Conservation (phyloP, 106 monocot species). For the Dactylorhiza incarnata region DNA sequence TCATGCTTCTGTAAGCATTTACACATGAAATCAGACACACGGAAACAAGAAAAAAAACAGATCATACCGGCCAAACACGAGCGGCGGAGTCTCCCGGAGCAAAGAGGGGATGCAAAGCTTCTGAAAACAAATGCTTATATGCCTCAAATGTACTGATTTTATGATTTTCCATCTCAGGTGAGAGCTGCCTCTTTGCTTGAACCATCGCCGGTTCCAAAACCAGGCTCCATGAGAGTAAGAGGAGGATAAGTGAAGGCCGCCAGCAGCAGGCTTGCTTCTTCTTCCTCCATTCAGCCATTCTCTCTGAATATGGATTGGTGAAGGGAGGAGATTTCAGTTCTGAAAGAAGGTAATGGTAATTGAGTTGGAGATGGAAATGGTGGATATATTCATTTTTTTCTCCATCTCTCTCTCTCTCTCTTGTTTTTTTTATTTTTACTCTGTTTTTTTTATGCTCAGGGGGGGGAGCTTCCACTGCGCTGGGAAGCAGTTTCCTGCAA, state of each 20-base stretch:
- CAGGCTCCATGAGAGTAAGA: conserved; percentile 14
- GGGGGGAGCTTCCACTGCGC: background rate
- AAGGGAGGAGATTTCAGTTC: background rate
- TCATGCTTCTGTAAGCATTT: background rate
- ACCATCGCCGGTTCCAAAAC: background rate
- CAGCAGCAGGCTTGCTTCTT: background rate
- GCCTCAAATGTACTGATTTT: background rate
- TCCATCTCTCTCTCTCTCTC: background rate
- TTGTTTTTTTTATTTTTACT: background rate
- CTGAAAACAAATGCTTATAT: conserved; percentile 3
- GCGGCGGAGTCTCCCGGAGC: conserved; percentile 19
- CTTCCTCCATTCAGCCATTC: conserved; percentile 9
- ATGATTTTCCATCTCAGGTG: background rate
- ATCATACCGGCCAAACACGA: conserved; percentile 39
- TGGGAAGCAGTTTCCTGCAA: conserved; percentile 7
- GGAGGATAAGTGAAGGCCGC: conserved; percentile 7
- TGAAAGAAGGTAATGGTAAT: background rate
- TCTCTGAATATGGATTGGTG: background rate
- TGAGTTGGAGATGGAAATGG: background rate
- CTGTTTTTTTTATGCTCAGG: background rate
- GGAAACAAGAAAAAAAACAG: too few relatives aligned
- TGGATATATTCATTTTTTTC: background rate
- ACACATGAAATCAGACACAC: background rate
- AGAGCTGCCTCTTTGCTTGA: conserved; percentile 19
- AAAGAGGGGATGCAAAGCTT: conserved; percentile 13